Evolutionary conservation across 495 filamentous ascomycete species (phyloP), one percentile per base, ranked within the genome.

Genomic region (Immersiella caudata): DNA sequence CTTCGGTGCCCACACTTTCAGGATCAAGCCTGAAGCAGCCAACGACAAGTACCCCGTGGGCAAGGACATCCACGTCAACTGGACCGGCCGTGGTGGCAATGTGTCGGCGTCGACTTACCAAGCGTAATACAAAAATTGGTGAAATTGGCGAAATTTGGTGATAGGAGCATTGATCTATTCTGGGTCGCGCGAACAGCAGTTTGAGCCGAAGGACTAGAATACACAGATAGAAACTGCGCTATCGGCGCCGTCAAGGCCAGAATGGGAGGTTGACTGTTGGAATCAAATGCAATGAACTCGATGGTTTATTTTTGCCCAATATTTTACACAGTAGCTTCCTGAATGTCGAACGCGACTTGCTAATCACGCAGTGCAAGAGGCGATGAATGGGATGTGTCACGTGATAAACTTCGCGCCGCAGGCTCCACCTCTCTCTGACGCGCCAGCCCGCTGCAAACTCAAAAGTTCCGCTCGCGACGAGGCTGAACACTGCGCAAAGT

Each of bases 1-100:
- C 90, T 99, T 99, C 77, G 87, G 95, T 79, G 95, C 95, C 63
- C 95, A 99, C 90, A 99, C 96, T 67, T 99, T 98, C 92, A 85
- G 85, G 74, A 90, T 97, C 86, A 97, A 97, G 92, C 92, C 95
- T 51, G 92, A 97, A 83, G 79, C 72, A 71, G 94, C 93, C 71
- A 94, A 74, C 77, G 88, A 82, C 51, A 94, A 92, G 82, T 94
- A 94, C 85, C 90, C 90, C 66, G 89, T 86, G 77, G 93, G 89
- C 78, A 85, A 93, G 83, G 88, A 98, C 78, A 94, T 95, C 78
- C 95, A 99, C 86, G 94, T 98, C 75, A 99, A 99, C 90, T 99
- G 96, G 95, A 99, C 95, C 70, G 96, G 95, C 64, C 88, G 95
- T 75, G 95, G 95, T 76, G 95, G 95, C 80, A 93, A 99, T 74